Evolutionary conservation across 1,284 basidiomycete species (phyloP), one percentile per base, ranked within the genome.

Genomic region (Marasmius fiardii): DNA sequence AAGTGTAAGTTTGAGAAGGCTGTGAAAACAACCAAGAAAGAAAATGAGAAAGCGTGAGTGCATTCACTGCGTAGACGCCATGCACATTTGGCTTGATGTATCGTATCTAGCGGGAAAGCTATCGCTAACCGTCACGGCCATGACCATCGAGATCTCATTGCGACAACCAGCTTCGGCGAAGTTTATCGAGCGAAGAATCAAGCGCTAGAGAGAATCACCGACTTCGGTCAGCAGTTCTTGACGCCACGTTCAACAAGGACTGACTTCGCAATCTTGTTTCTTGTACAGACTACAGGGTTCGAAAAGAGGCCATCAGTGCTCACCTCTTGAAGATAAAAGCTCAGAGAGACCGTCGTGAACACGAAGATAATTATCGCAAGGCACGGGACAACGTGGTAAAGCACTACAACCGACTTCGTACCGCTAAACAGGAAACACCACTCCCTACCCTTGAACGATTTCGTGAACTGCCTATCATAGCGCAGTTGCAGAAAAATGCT

Each of bases 391-490:
- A 65, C 18, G 57, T 79, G 4, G 65, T 63, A 23, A 66, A 65
- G 41, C 63, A 75, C 41, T 72, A 76, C 48, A 61, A 72, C 44
- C 61, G 68, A 31, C 66, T 78, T n/a, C 61, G 64, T 10, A 57
- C 64, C 0, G n/a, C 35, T 12, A 57, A 55, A 41, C 43, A 41
- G 2, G 49, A 61, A 14, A n/a, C 54, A 8, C 54, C 67, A 21
- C 55, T 82, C 8, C 81, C 80, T 0, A 58, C 70, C n/a, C 63
- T 80, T 23, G 47, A 63, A 10, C 71, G 75, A 48, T 83, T 83
- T 67, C 72, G 71, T 28, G 64, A 65, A 50, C 68, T 82, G 1
- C 73, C 77, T 0, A 69, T 74, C 23, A 70, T 80, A 11, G 66
- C 70, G 33, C 60, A 68, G 2, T 60, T 81, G 47, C 73, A 73